These are phyloP conservation scores for Alisma plantagoaquatica DNA, from an alignment of 106 monocot species.

Conservation along the genomic window DNA sequence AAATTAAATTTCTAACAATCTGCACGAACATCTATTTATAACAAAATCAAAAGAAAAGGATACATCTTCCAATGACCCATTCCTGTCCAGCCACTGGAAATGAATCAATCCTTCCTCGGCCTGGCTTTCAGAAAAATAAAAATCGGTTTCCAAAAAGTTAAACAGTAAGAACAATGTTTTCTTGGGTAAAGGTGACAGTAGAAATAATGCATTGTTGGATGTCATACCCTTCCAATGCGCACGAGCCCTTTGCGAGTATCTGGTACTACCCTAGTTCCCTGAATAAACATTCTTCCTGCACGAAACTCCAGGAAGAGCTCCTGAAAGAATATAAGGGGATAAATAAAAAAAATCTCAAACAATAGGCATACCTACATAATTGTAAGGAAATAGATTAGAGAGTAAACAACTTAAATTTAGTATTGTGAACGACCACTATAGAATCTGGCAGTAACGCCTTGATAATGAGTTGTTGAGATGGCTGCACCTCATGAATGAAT, in stretches of 20 bases:
- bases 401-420: too few relatives aligned
- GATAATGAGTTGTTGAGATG: too few relatives aligned
- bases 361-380: neutral
- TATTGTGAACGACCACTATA: too few relatives aligned
- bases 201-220: too few relatives aligned
- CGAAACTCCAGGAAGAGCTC: slow-evolving; percentile 90
- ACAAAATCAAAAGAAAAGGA: slow-evolving; percentile 18
- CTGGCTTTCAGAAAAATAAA: slow-evolving; percentile 17
- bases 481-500: too few relatives aligned
- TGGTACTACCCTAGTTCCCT: slow-evolving; percentile 65
- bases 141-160: too few relatives aligned
- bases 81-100: slow-evolving; percentile 95
- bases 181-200: too few relatives aligned
- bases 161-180: too few relatives aligned
- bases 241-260: slow-evolving; percentile 89
- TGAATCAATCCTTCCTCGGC: slow-evolving; percentile 94
- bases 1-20: too few relatives aligned
- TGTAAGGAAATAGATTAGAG: too few relatives aligned
- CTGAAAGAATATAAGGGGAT: slow-evolving; percentile 17
- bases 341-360: neutral
- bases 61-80: slow-evolving; percentile 69
- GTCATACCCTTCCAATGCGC: slow-evolving; percentile 78
- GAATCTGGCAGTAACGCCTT: too few relatives aligned
- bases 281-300: slow-evolving; percentile 73
- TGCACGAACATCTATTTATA: too few relatives aligned